Percentiles rank a stretch among this genome's conserved stretches.
Conservation (phyloP, 805 yeast species). For the Starmerella tilneyi region DNA sequence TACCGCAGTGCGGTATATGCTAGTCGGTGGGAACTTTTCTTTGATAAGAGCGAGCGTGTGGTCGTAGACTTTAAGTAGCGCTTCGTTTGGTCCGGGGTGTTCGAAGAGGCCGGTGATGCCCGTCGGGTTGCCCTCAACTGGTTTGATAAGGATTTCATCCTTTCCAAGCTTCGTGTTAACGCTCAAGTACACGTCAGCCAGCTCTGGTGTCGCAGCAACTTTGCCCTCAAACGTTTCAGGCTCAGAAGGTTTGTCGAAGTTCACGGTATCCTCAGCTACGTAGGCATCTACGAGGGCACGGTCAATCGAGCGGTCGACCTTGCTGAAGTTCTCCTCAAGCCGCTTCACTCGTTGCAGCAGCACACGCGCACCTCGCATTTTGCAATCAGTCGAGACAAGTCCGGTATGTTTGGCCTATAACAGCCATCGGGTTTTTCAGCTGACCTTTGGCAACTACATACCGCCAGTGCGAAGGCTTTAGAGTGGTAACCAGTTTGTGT, state of each 20-base stretch:
- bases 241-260: slow-evolving; percentile 16
- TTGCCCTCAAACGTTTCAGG: slow-evolving; percentile 22
- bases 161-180: slow-evolving; percentile 23
- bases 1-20: slow-evolving; percentile 68
- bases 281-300: slow-evolving; percentile 20
- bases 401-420: slow-evolving; percentile 3
- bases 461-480: no score
- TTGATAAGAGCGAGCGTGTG: slow-evolving; percentile 53
- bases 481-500: no score
- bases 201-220: slow-evolving; percentile 26
- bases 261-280: slow-evolving; percentile 20
- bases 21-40: slow-evolving; percentile 54
- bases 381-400: background rate
- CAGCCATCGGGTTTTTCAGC: background rate
- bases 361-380: slow-evolving; percentile 22
- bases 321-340: slow-evolving; percentile 20
- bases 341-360: slow-evolving; percentile 19
- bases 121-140: slow-evolving; percentile 61
- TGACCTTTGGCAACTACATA: background rate
- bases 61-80: slow-evolving; percentile 57
- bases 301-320: slow-evolving; percentile 23
- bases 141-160: slow-evolving; percentile 39
- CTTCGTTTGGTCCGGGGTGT: slow-evolving; percentile 79
- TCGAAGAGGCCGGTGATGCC: slow-evolving; percentile 69
- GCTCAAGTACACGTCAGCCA: slow-evolving; percentile 24